Evolutionary conservation across 148 eudicot species (phyloP).

Genomic region (Persicaria maculosa): DNA sequence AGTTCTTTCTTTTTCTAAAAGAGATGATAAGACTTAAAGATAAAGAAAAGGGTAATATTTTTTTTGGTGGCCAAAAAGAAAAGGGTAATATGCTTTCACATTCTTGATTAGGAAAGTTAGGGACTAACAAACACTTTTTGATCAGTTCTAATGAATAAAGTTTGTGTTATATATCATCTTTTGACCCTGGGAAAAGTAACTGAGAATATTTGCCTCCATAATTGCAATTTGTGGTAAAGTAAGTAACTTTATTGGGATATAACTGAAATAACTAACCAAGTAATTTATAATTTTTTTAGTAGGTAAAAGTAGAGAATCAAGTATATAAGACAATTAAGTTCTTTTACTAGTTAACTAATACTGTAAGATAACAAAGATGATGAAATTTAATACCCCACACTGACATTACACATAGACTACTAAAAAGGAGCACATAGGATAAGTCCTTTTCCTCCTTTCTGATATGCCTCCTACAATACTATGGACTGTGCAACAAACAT

Average conservation of each 20-base stretch:
- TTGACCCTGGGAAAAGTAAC: slow-evolving; percentile 1
- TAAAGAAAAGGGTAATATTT: neutral
- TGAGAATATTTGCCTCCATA: neutral
- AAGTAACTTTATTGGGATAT: neutral
- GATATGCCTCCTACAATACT: neutral
- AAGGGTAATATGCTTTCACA: neutral
- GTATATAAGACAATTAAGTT: slow-evolving; percentile 2
- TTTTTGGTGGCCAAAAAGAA: too few species aligned
- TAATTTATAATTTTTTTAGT: neutral
- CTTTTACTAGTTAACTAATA: slow-evolving; percentile 8
- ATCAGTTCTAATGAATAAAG: neutral
- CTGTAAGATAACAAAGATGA: slow-evolving; percentile 9
- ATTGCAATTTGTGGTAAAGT: neutral
- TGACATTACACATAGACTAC: neutral
- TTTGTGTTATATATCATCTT: neutral
- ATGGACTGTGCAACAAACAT: slow-evolving; percentile 3
- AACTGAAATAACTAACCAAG: slow-evolving; percentile 3
- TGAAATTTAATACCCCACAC: neutral
- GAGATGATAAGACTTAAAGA: slow-evolving; percentile 1
- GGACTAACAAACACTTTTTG: neutral
- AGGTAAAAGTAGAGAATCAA: neutral
- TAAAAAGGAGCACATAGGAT: neutral
- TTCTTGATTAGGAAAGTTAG: slow-evolving; percentile 2
- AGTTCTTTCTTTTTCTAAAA: neutral
- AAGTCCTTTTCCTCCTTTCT: slow-evolving; percentile 4